Evolutionary conservation across 192 early-diverging fungal species (phyloP), one percentile per base, ranked within the genome.

Genomic region (Linnemannia hyalina): DNA sequence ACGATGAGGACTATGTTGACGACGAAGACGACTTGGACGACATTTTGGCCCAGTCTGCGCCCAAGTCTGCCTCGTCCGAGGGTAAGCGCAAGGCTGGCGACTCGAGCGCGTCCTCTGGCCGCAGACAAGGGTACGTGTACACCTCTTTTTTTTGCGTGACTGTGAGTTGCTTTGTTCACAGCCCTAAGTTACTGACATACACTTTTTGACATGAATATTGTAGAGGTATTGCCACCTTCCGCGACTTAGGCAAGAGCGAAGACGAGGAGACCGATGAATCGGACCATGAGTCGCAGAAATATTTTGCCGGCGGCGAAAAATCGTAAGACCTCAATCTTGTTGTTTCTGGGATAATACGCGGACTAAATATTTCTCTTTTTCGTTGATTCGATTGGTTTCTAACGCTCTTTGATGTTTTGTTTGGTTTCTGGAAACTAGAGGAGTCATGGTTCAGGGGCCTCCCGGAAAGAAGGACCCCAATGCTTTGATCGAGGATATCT

Each of bases 291-390:
- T 80, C 78, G 23, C 88, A 95, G 80, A 94, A 95, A 77, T 97
- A 93, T 80, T 99, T 95, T 91, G 93, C 97, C 26, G 98, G 98
- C 7, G 98, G 98, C 41, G 98, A 98, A 88, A 96, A 96, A 86
- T 97, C 96, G 89, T 97, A 92, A n/a, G 97, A 94, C 3, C 40
- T 32, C 23, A 79, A n/a, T 13, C 15, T 68, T 63, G 10, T 44
- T 68, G 35, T 54, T 78, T 38, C 29, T 10, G 10, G 32, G 32
- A 13, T 13, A 73, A 16, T 29, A 52, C 4, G 46, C 13, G 22
- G 3, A n/a, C 42, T 46, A 65, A 65, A 65, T 80, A 18, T 49
- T 55, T 74, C 46, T 32, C 35, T 44, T 68, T 49, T 47, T 44
- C 16, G 6, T n/a, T 29, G 68, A 20, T 60, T 6, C 54, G 16